Evolutionary conservation across 2,329 filamentous ascomycete genomes (phyloP).

Genomic region (Pseudogymnoascus sp.): DNA sequence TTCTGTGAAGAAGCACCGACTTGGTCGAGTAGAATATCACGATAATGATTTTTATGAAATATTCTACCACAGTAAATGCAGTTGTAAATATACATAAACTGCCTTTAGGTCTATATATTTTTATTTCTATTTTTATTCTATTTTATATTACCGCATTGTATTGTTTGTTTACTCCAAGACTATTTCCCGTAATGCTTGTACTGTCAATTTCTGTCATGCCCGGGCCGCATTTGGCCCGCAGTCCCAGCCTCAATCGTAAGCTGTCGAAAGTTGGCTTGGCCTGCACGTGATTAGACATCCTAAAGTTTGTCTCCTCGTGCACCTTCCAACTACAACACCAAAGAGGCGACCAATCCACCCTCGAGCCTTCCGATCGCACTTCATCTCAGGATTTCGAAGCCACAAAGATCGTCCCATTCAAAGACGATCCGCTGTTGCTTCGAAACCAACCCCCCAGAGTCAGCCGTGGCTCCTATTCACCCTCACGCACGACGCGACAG

Average conservation of each 20-base stretch:
- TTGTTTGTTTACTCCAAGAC: neutral
- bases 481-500: slow-evolving; percentile 44
- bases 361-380: neutral
- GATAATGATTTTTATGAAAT: neutral
- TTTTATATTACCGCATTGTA: neutral
- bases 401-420: neutral
- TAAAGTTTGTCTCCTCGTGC: slow-evolving; percentile 4
- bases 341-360: slow-evolving; percentile 1
- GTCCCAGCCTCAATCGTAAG: neutral
- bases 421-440: neutral
- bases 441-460: neutral
- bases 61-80: too few relatives aligned
- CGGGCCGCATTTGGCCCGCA: neutral
- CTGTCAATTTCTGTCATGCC: neutral
- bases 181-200: neutral
- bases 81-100: neutral
- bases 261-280: too few relatives aligned
- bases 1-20: neutral
- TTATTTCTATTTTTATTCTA: neutral
- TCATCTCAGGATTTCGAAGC: slow-evolving; percentile 2
- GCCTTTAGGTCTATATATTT: neutral
- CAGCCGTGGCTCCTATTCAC: slow-evolving; percentile 46
- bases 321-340: neutral
- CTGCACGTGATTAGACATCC: neutral
- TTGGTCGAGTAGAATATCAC: neutral